Conservation (phyloP, 2,329 filamentous ascomycete genomes). For the Pyrenophora tritici-repentis region DNA sequence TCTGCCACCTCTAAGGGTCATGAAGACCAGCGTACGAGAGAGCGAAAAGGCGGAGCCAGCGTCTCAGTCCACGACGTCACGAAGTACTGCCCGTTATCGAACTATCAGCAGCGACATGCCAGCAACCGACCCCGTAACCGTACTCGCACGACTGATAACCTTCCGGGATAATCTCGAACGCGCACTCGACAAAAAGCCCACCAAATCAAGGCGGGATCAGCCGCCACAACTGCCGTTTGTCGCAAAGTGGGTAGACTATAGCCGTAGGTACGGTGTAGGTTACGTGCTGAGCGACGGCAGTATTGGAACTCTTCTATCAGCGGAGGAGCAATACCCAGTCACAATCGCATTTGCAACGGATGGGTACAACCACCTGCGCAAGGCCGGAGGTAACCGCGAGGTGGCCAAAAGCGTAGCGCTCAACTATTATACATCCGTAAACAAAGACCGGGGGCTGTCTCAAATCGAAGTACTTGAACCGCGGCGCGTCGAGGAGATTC, state of each 20-base stretch:
- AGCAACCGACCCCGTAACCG: slow-evolving; percentile 52
- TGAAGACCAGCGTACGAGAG: slow-evolving; percentile 25
- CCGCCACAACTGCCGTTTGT: slow-evolving; percentile 61
- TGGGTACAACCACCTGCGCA: slow-evolving; percentile 71
- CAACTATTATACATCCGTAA: slow-evolving; percentile 74
- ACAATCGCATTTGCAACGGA: slow-evolving; percentile 73
- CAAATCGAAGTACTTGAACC: slow-evolving; percentile 66
- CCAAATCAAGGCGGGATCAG: slow-evolving; percentile 52
- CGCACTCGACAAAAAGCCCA: slow-evolving; percentile 49
- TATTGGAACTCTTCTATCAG: slow-evolving; percentile 68
- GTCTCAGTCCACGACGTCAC: slow-evolving; percentile 23
- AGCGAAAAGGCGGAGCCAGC: slow-evolving; percentile 26
- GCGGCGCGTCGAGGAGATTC: slow-evolving; percentile 60
- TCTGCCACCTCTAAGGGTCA: slow-evolving; percentile 30
- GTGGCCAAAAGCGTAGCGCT: slow-evolving; percentile 54
- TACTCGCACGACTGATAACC: slow-evolving; percentile 50
- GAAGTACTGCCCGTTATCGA: slow-evolving; percentile 29
- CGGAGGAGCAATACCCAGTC: slow-evolving; percentile 60
- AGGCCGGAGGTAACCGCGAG: slow-evolving; percentile 65
- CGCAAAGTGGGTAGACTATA: slow-evolving; percentile 86
- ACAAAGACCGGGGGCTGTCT: slow-evolving; percentile 64
- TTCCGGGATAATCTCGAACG: slow-evolving; percentile 54
- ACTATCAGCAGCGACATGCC: slow-evolving; percentile 38
- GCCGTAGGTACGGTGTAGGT: slow-evolving; percentile 82
- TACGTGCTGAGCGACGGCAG: slow-evolving; percentile 84